Evolutionary conservation across 2,329 filamentous ascomycete species (phyloP).

Genomic region (Leptosphaerulina australis): DNA sequence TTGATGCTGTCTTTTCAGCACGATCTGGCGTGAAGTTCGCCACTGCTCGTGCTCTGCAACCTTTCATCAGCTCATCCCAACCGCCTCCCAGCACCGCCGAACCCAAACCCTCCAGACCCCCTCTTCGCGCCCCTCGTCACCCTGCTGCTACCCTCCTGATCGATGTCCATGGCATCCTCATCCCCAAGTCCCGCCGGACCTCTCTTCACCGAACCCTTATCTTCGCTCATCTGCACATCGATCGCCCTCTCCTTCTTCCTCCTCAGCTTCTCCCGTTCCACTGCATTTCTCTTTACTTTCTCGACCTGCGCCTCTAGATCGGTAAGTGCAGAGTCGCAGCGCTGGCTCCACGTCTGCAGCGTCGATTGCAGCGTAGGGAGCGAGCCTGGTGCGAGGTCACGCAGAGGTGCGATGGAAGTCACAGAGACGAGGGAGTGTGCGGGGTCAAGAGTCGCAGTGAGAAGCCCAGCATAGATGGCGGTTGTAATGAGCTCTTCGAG

Average conservation of each 20-base stretch:
- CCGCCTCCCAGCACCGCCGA: slow-evolving; percentile 36
- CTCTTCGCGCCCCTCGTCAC: slow-evolving; percentile 39
- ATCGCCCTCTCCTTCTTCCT: slow-evolving; percentile 51
- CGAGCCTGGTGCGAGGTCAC: slow-evolving; percentile 78
- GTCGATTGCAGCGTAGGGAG: slow-evolving; percentile 71
- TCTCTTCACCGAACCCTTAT: slow-evolving; percentile 37
- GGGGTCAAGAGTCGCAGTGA: slow-evolving; percentile 84
- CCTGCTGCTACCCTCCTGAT: slow-evolving; percentile 41
- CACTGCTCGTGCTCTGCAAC: not conserved
- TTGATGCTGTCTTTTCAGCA: too few relatives aligned
- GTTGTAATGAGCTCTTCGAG: slow-evolving; percentile 87
- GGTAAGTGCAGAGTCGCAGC: slow-evolving; percentile 74
- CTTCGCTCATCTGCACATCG: slow-evolving; percentile 37
- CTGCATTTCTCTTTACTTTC: slow-evolving; percentile 61
- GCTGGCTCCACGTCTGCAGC: slow-evolving; percentile 75
- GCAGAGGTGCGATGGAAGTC: slow-evolving; percentile 79
- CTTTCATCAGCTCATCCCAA: slow-evolving; percentile 19
- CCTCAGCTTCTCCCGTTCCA: slow-evolving; percentile 51
- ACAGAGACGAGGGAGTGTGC: slow-evolving; percentile 75
- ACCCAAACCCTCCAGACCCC: slow-evolving; percentile 34
- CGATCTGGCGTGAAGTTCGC: not conserved
- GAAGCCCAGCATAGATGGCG: slow-evolving; percentile 83
- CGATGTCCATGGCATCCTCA: slow-evolving; percentile 48
- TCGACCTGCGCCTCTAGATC: slow-evolving; percentile 79
- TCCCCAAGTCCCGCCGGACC: slow-evolving; percentile 28